Evolutionary conservation across 2,329 filamentous ascomycete genomes (phyloP).

Genomic region (Fusarium citri): DNA sequence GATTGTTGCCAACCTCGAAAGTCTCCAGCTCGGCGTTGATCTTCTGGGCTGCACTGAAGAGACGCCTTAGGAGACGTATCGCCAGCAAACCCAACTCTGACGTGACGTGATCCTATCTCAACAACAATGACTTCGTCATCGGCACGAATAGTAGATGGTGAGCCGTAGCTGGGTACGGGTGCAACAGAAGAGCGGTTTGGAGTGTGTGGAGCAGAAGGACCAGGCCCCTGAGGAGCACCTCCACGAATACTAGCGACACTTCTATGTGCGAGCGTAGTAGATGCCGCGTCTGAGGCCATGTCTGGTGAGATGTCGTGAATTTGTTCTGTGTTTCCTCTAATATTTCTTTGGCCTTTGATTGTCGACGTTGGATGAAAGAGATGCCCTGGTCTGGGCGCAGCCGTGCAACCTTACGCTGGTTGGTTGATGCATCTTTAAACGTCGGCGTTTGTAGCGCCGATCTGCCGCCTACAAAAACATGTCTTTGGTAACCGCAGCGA

Average conservation of each 20-base stretch:
- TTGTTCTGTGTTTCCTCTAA: background rate
- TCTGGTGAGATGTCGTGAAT: background rate
- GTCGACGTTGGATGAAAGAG: slow-evolving; percentile 26
- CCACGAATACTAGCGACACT: slow-evolving; percentile 68
- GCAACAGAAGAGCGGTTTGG: slow-evolving; percentile 65
- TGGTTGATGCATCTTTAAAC: slow-evolving; percentile 32
- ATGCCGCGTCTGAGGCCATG: slow-evolving; percentile 60
- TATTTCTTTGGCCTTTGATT: background rate
- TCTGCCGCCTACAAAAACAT: slow-evolving; percentile 48
- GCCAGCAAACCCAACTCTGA: slow-evolving; percentile 88
- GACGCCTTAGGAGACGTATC: slow-evolving; percentile 80
- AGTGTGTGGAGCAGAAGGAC: slow-evolving; percentile 68
- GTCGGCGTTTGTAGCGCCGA: slow-evolving; percentile 47
- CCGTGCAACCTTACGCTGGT: slow-evolving; percentile 39
- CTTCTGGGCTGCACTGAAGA: slow-evolving; percentile 78
- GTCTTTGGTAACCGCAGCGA: slow-evolving; percentile 48
- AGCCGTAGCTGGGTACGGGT: slow-evolving; percentile 67
- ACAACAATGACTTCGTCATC: slow-evolving; percentile 89
- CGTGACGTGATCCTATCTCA: slow-evolving; percentile 81
- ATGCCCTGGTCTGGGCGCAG: slow-evolving; percentile 26
- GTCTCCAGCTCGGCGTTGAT: slow-evolving; percentile 82
- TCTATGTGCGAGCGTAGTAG: slow-evolving; percentile 65
- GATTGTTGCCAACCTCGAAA: slow-evolving; percentile 76
- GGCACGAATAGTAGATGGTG: slow-evolving; percentile 70
- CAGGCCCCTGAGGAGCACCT: slow-evolving; percentile 51